These are phyloP conservation scores for Plantago lanceolata DNA, from an alignment of 305 asterid species.

Conservation along the genomic window DNA sequence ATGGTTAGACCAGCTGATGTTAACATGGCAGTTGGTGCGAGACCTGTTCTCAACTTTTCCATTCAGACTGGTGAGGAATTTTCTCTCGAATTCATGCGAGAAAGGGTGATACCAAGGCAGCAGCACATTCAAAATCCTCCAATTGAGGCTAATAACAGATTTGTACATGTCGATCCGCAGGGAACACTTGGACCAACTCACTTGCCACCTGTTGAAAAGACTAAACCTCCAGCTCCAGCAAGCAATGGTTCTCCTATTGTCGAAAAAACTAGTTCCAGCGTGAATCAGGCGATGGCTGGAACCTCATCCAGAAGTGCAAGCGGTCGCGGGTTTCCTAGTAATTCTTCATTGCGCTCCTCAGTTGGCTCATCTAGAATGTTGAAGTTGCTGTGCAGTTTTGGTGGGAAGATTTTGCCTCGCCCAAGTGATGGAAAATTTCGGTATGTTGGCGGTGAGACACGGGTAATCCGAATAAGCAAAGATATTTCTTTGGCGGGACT, in stretches of 20 bases:
- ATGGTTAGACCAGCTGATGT: slow-evolving; percentile 54
- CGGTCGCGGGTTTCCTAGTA: slow-evolving; percentile 35
- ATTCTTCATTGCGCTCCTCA: slow-evolving; percentile 39
- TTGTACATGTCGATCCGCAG: slow-evolving; percentile 47
- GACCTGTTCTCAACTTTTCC: slow-evolving; percentile 76
- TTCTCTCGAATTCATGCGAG: slow-evolving; percentile 89
- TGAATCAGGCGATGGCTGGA: slow-evolving; percentile 38
- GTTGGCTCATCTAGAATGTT: slow-evolving; percentile 43
- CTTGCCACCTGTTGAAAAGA: slow-evolving; percentile 41
- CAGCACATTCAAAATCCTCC: slow-evolving; percentile 47
- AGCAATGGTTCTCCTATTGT: slow-evolving; percentile 37
- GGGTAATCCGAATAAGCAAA: slow-evolving; percentile 60
- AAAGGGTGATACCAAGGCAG: slow-evolving; percentile 70
- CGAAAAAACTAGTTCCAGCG: slow-evolving; percentile 38
- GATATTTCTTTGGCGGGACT: slow-evolving; percentile 69
- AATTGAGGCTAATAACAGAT: slow-evolving; percentile 42
- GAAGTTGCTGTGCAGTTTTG: slow-evolving; percentile 86
- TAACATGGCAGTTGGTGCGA: slow-evolving; percentile 43
- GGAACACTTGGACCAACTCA: slow-evolving; percentile 53
- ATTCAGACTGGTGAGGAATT: slow-evolving; percentile 96
- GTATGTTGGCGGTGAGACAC: slow-evolving; percentile 92
- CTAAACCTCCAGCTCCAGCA: slow-evolving; percentile 42
- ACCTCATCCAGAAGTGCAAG: slow-evolving; percentile 37
- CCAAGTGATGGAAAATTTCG: slow-evolving; percentile 89
- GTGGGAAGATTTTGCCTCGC: slow-evolving; percentile 81